Percentiles rank a stretch among this genome's conserved stretches.
These are phyloP conservation scores for Parafenestella ontariensis DNA, from an alignment of 2,329 filamentous ascomycete species.

Conservation along the genomic window DNA sequence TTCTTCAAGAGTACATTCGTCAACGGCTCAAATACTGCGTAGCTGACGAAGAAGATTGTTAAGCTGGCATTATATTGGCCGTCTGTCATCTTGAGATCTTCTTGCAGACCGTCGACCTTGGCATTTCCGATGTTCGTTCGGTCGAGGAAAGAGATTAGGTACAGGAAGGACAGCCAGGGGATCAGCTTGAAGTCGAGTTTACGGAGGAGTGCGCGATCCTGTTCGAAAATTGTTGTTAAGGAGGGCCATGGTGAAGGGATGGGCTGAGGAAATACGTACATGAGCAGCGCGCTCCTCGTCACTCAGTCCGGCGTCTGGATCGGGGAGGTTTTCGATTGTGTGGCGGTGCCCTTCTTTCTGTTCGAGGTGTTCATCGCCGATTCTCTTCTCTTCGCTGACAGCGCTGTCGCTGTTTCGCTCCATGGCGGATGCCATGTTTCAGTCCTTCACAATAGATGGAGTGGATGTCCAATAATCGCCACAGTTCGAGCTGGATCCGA, in stretches of 20 bases:
- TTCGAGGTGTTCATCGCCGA: constrained; percentile 18
- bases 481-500: neutral
- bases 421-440: constrained; percentile 28
- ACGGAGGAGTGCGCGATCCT: constrained; percentile 69
- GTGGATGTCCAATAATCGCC: constrained; percentile 1
- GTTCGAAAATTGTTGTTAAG: neutral
- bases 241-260: neutral
- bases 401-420: constrained; percentile 27
- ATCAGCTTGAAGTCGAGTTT: constrained; percentile 69
- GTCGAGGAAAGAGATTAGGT: constrained; percentile 74
- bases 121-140: constrained; percentile 81
- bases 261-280: constrained; percentile 50
- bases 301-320: constrained; percentile 70
- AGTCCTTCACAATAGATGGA: neutral
- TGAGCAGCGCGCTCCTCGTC: constrained; percentile 67
- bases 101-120: constrained; percentile 63
- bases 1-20: constrained; percentile 83
- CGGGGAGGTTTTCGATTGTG: constrained; percentile 44
- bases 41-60: constrained; percentile 87
- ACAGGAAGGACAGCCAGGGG: constrained; percentile 73
- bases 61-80: constrained; percentile 76
- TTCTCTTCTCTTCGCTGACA: constrained; percentile 28
- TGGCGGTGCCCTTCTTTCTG: constrained; percentile 10
- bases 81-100: constrained; percentile 68
- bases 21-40: constrained; percentile 77